A percentile compares a stretch with the other conserved stretches of the same genome.
Conservation (phyloP, 140 eudicot genomes). For the Stevia rebaudiana region DNA sequence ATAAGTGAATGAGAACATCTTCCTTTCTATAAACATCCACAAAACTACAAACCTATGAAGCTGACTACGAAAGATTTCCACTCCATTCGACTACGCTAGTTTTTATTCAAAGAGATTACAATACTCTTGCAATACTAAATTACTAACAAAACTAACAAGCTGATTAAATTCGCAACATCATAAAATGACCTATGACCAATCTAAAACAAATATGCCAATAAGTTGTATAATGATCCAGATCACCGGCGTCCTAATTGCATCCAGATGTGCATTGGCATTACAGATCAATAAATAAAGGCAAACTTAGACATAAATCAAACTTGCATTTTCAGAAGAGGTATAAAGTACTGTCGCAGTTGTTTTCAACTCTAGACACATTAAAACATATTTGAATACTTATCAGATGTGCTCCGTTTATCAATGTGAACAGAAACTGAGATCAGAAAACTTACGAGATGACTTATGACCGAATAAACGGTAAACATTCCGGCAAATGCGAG, state of each 20-base stretch:
- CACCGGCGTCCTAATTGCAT: slow-evolving; percentile 11
- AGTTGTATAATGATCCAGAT: neutral
- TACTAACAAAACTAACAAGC: neutral
- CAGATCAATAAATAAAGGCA: neutral
- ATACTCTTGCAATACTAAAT: neutral
- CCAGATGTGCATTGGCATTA: slow-evolving; percentile 3
- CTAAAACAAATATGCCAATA: neutral
- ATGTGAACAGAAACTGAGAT: neutral
- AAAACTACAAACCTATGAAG: slow-evolving; percentile 8
- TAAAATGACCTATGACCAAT: neutral
- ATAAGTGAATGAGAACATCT: neutral
- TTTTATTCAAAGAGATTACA: neutral
- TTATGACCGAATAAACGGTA: slow-evolving; percentile 50
- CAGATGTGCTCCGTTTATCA: neutral
- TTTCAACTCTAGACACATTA: neutral
- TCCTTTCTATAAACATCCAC: neutral
- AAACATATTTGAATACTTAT: neutral
- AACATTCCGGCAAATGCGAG: slow-evolving; percentile 50
- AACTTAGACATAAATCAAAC: slow-evolving; percentile 11
- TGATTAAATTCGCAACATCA: neutral
- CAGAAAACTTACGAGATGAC: slow-evolving; percentile 45
- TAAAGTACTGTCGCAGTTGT: neutral
- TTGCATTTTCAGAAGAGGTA: neutral
- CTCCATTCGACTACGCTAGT: neutral
- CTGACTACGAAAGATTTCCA: slow-evolving; percentile 7